Percentiles rank a stretch among this genome's conserved stretches.
Evolutionary conservation across 164 flowering plant species (phyloP).

Genomic region (Tinospora cordifolia): DNA sequence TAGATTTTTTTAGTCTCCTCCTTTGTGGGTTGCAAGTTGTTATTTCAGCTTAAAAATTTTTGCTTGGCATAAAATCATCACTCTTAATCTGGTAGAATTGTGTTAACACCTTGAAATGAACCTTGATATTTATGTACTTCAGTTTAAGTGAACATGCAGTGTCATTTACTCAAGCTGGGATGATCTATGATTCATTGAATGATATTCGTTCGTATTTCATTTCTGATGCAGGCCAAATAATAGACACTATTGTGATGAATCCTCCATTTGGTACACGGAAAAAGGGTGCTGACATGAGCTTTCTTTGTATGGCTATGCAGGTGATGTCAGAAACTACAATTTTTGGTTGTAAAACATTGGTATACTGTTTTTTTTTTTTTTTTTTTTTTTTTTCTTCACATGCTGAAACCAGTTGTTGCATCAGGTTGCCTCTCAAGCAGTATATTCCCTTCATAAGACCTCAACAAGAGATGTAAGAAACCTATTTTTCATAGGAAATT

Average conservation of each 20-base stretch:
- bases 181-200: too few species aligned
- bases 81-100: neutral
- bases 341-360: neutral
- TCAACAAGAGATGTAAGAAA: constrained; percentile 96
- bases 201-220: neutral
- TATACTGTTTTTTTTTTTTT: neutral
- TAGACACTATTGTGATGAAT: constrained; percentile 92
- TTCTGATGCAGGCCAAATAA: constrained; percentile 41
- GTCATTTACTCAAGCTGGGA: neutral
- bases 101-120: neutral
- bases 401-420: too few species aligned
- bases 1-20: too few species aligned
- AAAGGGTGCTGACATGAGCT: constrained; percentile 93
- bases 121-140: neutral
- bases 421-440: constrained; percentile 84
- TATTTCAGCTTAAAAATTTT: neutral
- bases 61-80: neutral
- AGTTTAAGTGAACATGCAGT: neutral
- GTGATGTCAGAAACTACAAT: constrained; percentile 23
- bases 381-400: constrained; percentile 2
- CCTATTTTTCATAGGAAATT: neutral
- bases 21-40: neutral
- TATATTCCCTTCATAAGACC: constrained; percentile 93
- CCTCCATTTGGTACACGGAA: constrained; percentile 96
- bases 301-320: constrained; percentile 63